Percentiles rank a stretch among this genome's conserved stretches.
phyloP scores from a whole-genome alignment of 169 alveolate genomes.

The Plasmodium berghei region DNA sequence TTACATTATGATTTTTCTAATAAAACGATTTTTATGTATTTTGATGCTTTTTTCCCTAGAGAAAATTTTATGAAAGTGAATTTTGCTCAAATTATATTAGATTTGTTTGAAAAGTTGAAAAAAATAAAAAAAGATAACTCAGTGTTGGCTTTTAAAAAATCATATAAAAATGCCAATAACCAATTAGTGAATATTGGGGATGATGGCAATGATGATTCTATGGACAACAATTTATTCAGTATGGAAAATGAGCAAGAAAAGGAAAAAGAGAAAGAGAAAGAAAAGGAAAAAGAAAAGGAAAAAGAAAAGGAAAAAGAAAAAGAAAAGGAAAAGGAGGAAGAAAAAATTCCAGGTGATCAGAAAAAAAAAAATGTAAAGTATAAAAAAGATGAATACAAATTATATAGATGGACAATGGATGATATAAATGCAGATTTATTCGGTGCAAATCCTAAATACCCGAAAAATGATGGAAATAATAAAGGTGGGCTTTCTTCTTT shows the following conservation, averaged over 20 bases:
- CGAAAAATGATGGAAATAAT: not conserved
- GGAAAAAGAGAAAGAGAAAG: constrained; percentile 73
- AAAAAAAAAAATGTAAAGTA: constrained; percentile 65
- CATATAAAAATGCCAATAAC: not conserved
- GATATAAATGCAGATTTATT: constrained; percentile 31
- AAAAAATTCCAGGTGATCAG: constrained; percentile 69
- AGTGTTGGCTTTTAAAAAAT: constrained; percentile 14
- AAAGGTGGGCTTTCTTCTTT: constrained; percentile 9
- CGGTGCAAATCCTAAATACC: not conserved
- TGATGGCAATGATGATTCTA: constrained; percentile 28
- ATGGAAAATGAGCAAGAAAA: constrained; percentile 76
- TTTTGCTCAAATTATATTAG: constrained; percentile 56
- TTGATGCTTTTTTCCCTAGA: constrained; percentile 74
- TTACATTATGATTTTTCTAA: constrained; percentile 72
- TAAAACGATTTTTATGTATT: constrained; percentile 73
- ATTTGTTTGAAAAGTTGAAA: constrained; percentile 60
- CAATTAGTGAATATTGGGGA: not conserved
- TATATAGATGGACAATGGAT: constrained; percentile 65
- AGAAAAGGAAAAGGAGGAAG: constrained; percentile 76
- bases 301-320: constrained; percentile 76
- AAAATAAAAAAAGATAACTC: constrained; percentile 67
- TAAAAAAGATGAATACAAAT: constrained; percentile 76
- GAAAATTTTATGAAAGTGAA: constrained; percentile 34
- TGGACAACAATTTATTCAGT: constrained; percentile 59
- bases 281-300: constrained; percentile 71